Evolutionary conservation across 306 rosid species (phyloP).

Genomic region (Cucurbita maxima): DNA sequence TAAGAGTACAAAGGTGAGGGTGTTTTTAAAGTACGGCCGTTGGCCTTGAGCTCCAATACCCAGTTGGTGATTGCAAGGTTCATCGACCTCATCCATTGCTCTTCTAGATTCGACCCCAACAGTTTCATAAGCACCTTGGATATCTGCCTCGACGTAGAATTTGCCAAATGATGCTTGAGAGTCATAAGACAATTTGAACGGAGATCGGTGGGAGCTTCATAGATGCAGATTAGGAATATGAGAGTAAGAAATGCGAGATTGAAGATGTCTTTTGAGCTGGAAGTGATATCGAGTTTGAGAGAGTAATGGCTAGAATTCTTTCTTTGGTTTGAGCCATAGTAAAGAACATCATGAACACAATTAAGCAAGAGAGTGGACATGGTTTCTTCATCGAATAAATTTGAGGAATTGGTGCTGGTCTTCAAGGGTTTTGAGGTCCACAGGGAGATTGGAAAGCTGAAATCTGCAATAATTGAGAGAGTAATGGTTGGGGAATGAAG

Average conservation of each 20-base stretch:
- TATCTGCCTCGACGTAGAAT: slow-evolving; percentile 28
- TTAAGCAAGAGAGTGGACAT: slow-evolving; percentile 39
- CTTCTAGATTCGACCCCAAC: slow-evolving; percentile 68
- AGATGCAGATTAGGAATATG: slow-evolving; percentile 58
- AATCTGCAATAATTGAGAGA: slow-evolving; percentile 51
- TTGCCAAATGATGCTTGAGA: slow-evolving; percentile 30
- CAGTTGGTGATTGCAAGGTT: slow-evolving; percentile 79
- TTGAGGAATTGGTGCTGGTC: slow-evolving; percentile 9
- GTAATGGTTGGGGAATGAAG: slow-evolving; percentile 26
- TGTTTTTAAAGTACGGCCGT: slow-evolving; percentile 19
- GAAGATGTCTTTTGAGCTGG: slow-evolving; percentile 39
- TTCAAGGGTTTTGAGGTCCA: slow-evolving; percentile 70
- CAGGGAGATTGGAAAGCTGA: slow-evolving; percentile 45
- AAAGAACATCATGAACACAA: slow-evolving; percentile 52
- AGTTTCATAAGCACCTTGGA: slow-evolving; percentile 48
- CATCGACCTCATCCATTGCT: slow-evolving; percentile 83
- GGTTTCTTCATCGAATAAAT: slow-evolving; percentile 23
- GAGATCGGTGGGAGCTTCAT: slow-evolving; percentile 62
- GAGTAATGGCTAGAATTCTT: slow-evolving; percentile 25
- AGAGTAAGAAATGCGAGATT: slow-evolving; percentile 55
- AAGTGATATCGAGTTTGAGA: slow-evolving; percentile 26
- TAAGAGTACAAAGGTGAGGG: slow-evolving; percentile 71
- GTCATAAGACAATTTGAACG: slow-evolving; percentile 38
- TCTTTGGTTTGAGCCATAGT: slow-evolving; percentile 47
- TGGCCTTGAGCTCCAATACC: slow-evolving; percentile 46